phyloP scores from a whole-genome alignment of 2,329 filamentous ascomycete species.

The Trichoderma cornu-damae region DNA sequence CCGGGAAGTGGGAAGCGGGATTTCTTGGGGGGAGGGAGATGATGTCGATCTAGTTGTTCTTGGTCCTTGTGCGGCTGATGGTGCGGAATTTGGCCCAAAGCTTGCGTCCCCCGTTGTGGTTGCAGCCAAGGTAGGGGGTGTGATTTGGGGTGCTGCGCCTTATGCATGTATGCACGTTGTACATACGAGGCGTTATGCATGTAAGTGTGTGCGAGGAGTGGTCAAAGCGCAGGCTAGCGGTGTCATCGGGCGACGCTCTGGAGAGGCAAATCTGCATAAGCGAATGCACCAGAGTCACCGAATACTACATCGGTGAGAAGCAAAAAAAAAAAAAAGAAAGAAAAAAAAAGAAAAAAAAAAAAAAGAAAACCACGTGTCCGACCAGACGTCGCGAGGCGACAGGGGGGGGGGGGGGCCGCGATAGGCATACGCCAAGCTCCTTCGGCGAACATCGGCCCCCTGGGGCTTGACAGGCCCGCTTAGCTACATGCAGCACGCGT shows the following conservation, averaged over 20 bases:
- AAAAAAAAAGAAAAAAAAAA: too few relatives aligned
- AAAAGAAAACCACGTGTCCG: slow-evolving; percentile 5
- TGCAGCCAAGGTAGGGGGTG: not conserved
- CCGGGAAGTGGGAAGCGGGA: slow-evolving; percentile 15
- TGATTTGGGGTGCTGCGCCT: not conserved
- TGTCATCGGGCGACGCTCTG: not conserved
- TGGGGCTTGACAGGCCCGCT: not conserved
- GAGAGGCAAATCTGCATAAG: not conserved
- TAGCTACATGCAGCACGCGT: not conserved
- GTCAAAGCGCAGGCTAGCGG: not conserved
- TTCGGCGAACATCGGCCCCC: slow-evolving; percentile 1
- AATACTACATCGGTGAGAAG: slow-evolving; percentile 16
- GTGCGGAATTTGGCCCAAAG: not conserved
- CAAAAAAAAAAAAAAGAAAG: too few relatives aligned
- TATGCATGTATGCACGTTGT: slow-evolving; percentile 7
- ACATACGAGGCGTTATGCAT: slow-evolving; percentile 5
- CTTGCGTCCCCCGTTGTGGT: not conserved
- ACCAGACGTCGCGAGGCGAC: not conserved
- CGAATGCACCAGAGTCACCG: slow-evolving; percentile 10
- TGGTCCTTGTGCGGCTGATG: slow-evolving; percentile 13
- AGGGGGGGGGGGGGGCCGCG: not conserved
- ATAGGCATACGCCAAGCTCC: slow-evolving; percentile 7
- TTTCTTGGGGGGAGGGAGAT: too few relatives aligned
- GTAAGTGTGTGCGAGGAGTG: slow-evolving; percentile 8
- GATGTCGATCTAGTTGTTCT: slow-evolving; percentile 8